Evolutionary conservation across 163 green algal genomes (phyloP).

Genomic region (Scenedesmus sp.): DNA sequence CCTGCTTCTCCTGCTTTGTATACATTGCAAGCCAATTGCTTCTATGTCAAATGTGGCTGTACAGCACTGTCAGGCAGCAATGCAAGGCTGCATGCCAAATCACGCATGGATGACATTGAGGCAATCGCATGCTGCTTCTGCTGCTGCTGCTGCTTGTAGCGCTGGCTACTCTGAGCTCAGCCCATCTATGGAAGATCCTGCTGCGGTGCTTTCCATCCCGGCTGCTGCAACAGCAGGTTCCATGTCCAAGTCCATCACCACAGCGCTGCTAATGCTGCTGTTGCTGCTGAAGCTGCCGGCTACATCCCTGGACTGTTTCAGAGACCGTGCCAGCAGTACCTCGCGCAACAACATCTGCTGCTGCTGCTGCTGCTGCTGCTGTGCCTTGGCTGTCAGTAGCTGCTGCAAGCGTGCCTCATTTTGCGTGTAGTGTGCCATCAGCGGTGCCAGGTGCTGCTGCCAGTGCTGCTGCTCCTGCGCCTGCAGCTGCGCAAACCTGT

Average conservation of each 20-base stretch:
- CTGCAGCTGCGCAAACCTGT: neutral
- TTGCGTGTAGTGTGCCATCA: constrained; percentile 20
- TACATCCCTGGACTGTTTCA: neutral
- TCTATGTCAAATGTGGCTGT: no score
- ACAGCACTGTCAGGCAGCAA: no score
- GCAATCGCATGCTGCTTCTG: neutral
- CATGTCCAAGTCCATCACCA: neutral
- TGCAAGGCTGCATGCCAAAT: no score
- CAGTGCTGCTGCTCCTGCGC: constrained; percentile 36
- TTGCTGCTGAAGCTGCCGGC: neutral
- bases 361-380: constrained; percentile 18
- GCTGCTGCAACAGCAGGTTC: neutral
- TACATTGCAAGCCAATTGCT: no score
- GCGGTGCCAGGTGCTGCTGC: constrained; percentile 9
- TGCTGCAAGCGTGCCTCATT: constrained; percentile 13
- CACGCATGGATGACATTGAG: no score
- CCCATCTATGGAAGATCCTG: neutral
- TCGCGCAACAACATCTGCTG: neutral
- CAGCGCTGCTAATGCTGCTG: neutral
- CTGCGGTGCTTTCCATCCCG: neutral
- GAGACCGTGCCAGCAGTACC: neutral
- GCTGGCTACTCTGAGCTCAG: neutral
- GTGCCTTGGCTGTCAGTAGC: neutral
- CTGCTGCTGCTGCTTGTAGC: neutral
- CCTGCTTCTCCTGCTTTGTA: no score